phyloP scores from a whole-genome alignment of 2,329 filamentous ascomycete species.

The Pyricularia pennisetigena region DNA sequence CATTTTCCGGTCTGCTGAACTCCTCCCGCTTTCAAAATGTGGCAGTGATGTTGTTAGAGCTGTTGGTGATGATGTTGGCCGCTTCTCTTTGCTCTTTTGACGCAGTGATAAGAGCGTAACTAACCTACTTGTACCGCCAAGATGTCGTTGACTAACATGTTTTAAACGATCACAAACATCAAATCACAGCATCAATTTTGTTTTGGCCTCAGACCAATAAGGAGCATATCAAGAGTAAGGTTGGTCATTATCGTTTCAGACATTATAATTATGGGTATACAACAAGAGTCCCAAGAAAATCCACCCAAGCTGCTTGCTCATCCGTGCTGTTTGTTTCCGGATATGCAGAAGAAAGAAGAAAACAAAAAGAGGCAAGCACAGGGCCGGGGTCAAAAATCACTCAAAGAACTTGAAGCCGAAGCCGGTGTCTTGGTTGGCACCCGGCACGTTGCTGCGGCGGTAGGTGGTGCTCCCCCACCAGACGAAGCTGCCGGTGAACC shows the following conservation, averaged over 20 bases:
- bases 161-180: background rate
- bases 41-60: background rate
- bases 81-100: background rate
- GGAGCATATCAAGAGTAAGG: background rate
- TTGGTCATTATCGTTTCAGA: background rate
- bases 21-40: background rate
- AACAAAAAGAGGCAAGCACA: background rate
- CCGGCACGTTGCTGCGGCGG: slow-evolving; percentile 10
- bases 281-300: background rate
- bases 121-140: background rate
- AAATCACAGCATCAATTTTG: background rate
- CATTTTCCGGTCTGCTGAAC: background rate
- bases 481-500: slow-evolving; percentile 13
- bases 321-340: background rate
- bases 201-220: background rate
- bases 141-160: background rate
- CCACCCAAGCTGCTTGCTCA: background rate
- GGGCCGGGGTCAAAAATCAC: background rate
- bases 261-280: background rate
- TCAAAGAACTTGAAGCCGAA: slow-evolving; percentile 15
- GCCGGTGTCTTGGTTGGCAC: slow-evolving; percentile 9
- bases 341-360: background rate
- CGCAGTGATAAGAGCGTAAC: background rate
- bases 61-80: background rate
- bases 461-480: slow-evolving; percentile 13